Base-by-base conservation (phyloP, 2,329 filamentous ascomycete species). In the Pestalotiopsis sp. region DNA sequence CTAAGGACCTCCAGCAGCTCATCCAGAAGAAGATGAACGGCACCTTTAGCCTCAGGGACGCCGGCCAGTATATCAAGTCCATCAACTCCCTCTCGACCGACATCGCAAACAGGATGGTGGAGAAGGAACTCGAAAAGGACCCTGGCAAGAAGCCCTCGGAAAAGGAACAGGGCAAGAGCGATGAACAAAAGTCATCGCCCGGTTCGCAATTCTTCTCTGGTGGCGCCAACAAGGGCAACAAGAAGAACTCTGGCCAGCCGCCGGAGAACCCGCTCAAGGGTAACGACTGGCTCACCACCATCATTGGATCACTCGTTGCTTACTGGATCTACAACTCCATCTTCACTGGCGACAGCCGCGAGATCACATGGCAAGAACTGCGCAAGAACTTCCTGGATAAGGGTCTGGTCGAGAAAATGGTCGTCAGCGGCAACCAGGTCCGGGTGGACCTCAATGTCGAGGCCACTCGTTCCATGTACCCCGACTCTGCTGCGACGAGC, bases 301-400 rank as follows among this genome's bases (percentile, higher is more conserved):
- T 95, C 68, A 86, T 93, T 31, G 76, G 76, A 31, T 82, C 81
- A 67, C 75, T 74, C 25, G 61, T 84, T 20, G 80, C 83, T 7
- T 85, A 82, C 72, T 82, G 83, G 58, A 74, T 87, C 7, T 82
- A 84, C 68, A 81, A 78, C 65, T 81, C 82, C 3, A 71, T 84
- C 66, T 79, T 82, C 64, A 78, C 79, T 65, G 83, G 85, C 71
- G 81, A 82, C 45, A 77, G 77, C 12, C 78, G 90, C 76, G 95
- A 99, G 78, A 98, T 99, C 69, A 98, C 96, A 67, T 99, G 94
- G 93, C 95, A 99, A 82, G 96, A 99, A 82, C 93, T 99, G 82
- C 87, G 93, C 71, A 95, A 90, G 74, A 96, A 94, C 39, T 98
- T 97, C 85, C 86, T 99, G 70, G 94, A 98, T 82, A 98, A 97